Conservation (phyloP, 371 early-diverging fungal genomes). For the Mortierella sp. region DNA sequence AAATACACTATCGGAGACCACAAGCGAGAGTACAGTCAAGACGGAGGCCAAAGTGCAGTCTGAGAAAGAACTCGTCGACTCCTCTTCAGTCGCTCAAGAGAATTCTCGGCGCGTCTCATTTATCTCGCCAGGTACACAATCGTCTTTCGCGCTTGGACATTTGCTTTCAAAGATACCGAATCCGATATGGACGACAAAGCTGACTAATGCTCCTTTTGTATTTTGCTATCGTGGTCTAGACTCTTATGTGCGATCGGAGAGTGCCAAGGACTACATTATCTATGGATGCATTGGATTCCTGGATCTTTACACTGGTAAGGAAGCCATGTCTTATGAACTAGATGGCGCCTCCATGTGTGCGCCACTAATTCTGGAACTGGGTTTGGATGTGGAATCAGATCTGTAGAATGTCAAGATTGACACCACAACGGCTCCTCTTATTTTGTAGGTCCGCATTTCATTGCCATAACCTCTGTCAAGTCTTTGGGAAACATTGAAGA, state of each 20-base stretch:
- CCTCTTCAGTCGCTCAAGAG: background rate
- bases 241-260: constrained; percentile 26
- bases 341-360: background rate
- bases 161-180: background rate
- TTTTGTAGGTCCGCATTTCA: constrained; percentile 39
- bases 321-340: background rate
- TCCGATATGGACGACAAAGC: background rate
- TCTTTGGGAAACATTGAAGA: constrained; percentile 62
- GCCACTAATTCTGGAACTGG: background rate
- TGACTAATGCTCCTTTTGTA: background rate
- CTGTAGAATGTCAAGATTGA: too few relatives aligned
- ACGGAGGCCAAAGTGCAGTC: background rate
- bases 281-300: constrained; percentile 52
- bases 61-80: background rate
- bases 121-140: constrained; percentile 16
- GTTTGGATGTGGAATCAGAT: background rate
- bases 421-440: background rate
- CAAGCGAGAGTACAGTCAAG: background rate
- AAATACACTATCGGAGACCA: background rate
- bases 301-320: constrained; percentile 46
- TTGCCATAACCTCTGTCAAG: constrained; percentile 63
- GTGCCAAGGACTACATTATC: constrained; percentile 40
- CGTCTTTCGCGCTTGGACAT: background rate
- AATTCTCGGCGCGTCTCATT: constrained; percentile 21
- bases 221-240: constrained; percentile 11